Percentiles rank a stretch among this genome's conserved stretches.
Conservation (phyloP, 352 stramenopile genomes). For the Globisporangium splendens region DNA sequence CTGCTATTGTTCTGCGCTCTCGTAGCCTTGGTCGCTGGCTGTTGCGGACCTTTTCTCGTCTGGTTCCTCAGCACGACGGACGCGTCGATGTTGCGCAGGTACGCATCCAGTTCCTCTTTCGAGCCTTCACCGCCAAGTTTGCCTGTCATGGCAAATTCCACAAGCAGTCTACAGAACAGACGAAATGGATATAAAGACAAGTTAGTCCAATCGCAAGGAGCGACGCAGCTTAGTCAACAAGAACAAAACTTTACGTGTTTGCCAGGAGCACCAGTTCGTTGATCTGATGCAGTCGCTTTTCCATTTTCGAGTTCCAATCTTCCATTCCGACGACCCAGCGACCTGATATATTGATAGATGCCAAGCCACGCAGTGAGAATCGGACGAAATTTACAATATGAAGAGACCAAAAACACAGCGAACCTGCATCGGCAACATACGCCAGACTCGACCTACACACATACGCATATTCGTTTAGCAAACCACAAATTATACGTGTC, state of each 20-base stretch:
- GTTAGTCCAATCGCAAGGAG: background rate
- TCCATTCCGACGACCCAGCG: constrained; percentile 82
- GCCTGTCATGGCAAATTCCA: constrained; percentile 70
- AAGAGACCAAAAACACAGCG: background rate
- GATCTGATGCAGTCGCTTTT: constrained; percentile 76
- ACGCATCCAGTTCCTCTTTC: constrained; percentile 59
- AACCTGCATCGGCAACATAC: constrained; percentile 61
- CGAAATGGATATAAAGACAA: no score
- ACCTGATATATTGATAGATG: constrained; percentile 16
- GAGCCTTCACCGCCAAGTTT: constrained; percentile 45
- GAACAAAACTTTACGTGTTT: constrained; percentile 34
- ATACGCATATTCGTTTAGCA: background rate
- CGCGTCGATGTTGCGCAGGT: constrained; percentile 56
- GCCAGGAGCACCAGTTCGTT: constrained; percentile 77
- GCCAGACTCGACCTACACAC: constrained; percentile 50
- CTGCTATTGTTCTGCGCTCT: background rate
- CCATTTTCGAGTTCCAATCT: constrained; percentile 87
- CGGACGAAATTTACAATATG: background rate
- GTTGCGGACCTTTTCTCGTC: constrained; percentile 8
- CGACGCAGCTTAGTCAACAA: background rate
- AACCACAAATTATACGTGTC: no score
- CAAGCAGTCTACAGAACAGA: constrained; percentile 44
- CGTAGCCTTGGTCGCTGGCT: background rate
- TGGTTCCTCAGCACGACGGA: constrained; percentile 65
- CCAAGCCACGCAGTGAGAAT: background rate